Conservation (phyloP, 768 basidiomycete genomes). For the Ramaria sp. region DNA sequence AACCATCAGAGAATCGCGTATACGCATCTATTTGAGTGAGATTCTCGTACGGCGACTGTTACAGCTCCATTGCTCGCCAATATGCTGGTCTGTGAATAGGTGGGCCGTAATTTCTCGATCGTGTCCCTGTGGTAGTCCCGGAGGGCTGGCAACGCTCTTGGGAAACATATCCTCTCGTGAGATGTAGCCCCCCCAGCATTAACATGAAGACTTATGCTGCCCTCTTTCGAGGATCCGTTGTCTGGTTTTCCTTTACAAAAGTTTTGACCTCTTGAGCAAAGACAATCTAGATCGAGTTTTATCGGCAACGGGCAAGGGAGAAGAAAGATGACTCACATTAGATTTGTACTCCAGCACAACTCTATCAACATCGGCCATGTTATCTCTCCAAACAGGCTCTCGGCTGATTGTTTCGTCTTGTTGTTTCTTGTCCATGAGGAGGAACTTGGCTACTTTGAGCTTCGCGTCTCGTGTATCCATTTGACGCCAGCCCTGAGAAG, state of each 20-base stretch:
- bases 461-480: slow-evolving; percentile 8
- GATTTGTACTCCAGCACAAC: background rate
- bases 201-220: too few species aligned
- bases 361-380: background rate
- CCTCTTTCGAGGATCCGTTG: slow-evolving; percentile 2
- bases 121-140: too few species aligned
- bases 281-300: background rate
- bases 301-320: background rate
- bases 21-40: too few species aligned
- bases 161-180: too few species aligned
- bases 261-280: background rate
- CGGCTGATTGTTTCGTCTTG: slow-evolving; percentile 1
- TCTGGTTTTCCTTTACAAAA: slow-evolving; percentile 4
- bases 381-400: background rate
- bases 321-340: background rate
- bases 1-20: too few species aligned
- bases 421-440: slow-evolving; percentile 3
- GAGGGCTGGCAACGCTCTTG: too few species aligned
- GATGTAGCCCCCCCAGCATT: too few species aligned
- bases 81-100: too few species aligned
- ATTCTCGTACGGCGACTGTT: too few species aligned
- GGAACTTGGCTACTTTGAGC: slow-evolving; percentile 5
- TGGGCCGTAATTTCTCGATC: too few species aligned
- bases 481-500: slow-evolving; percentile 4
- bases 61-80: too few species aligned